phyloP scores from a whole-genome alignment of 805 yeast species.

The Candida odintsovae region DNA sequence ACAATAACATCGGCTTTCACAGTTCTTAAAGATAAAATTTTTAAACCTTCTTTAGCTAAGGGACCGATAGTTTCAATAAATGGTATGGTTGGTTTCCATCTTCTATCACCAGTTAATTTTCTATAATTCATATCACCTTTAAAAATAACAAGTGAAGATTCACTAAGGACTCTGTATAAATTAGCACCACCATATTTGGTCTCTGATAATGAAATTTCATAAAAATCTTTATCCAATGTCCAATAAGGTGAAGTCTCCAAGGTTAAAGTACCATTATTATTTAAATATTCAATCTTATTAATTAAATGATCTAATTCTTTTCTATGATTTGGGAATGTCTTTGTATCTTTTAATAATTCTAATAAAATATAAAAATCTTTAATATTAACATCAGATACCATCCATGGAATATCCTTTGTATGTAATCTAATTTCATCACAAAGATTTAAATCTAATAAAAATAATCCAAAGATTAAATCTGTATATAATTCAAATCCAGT shows the following conservation, averaged over 20 bases:
- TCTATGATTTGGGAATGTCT: constrained; percentile 43
- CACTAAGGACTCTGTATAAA: constrained; percentile 52
- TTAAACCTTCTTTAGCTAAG: constrained; percentile 57
- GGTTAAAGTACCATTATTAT: constrained; percentile 40
- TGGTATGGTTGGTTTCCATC: constrained; percentile 79
- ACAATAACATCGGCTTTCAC: constrained; percentile 95
- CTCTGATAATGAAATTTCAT: constrained; percentile 55
- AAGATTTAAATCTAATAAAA: constrained; percentile 65
- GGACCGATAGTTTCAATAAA: constrained; percentile 67
- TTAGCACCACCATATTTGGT: constrained; percentile 51
- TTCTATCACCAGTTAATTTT: constrained; percentile 85
- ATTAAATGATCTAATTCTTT: constrained; percentile 45
- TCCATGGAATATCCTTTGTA: constrained; percentile 92
- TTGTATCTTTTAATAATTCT: constrained; percentile 45
- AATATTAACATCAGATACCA: constrained; percentile 92
- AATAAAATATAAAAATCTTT: constrained; percentile 65
- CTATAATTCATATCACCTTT: constrained; percentile 97
- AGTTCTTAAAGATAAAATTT: constrained; percentile 75
- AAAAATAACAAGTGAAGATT: constrained; percentile 70
- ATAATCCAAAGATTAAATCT: constrained; percentile 63
- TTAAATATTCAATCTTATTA: constrained; percentile 37
- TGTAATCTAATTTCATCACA: constrained; percentile 66
- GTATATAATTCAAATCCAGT: constrained; percentile 94
- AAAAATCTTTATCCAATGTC: constrained; percentile 76
- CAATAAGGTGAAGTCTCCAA: constrained; percentile 70